Evolutionary conservation across 1,284 basidiomycete genomes (phyloP).

Genomic region (Ceratobasidium sp.): DNA sequence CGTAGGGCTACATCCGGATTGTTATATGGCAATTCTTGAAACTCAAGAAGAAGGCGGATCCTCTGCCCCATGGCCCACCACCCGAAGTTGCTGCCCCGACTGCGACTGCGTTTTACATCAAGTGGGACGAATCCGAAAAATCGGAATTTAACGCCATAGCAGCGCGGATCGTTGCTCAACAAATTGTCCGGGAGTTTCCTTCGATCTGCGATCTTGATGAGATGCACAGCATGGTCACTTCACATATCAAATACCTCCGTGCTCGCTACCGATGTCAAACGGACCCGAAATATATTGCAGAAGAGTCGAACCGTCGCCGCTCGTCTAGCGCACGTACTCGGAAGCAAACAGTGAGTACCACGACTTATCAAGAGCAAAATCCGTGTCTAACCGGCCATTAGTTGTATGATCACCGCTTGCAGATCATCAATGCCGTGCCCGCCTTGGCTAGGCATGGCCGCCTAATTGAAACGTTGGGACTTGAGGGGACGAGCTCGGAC

Average conservation of each 20-base stretch:
- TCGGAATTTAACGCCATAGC: slow-evolving; percentile 1
- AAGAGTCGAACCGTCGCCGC: background rate
- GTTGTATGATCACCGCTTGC: background rate
- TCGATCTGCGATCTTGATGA: background rate
- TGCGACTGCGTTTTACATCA: background rate
- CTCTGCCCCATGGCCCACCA: background rate
- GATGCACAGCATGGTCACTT: background rate
- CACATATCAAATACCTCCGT: background rate
- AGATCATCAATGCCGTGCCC: background rate
- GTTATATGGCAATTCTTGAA: background rate
- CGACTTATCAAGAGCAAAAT: background rate
- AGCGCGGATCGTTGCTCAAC: background rate
- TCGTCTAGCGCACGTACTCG: background rate
- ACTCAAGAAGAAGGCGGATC: background rate
- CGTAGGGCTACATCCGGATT: background rate
- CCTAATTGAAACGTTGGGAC: background rate
- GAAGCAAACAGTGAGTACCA: background rate
- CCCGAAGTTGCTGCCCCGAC: slow-evolving; percentile 1
- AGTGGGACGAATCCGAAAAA: background rate
- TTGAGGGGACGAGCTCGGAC: slow-evolving; percentile 5
- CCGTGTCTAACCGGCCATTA: too few species aligned
- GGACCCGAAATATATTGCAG: background rate
- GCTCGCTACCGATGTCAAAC: background rate
- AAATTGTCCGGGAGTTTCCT: background rate
- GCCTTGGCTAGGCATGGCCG: background rate